These are phyloP conservation scores for Cystobasidium ongulense DNA, from an alignment of 768 basidiomycete species.

Conservation along the genomic window DNA sequence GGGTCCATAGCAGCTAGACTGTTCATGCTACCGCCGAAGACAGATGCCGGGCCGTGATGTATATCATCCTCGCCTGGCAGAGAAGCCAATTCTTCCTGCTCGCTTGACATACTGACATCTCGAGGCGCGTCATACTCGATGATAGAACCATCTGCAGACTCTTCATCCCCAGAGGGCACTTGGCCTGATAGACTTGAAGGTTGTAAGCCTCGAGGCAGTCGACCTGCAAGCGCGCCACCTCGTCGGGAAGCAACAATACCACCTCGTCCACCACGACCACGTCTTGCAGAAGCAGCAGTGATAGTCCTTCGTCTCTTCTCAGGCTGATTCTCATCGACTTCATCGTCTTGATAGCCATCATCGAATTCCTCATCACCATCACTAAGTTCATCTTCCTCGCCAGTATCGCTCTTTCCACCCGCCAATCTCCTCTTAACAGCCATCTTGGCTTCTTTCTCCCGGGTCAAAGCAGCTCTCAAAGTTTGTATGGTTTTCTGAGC, in stretches of 20 bases:
- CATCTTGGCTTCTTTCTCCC: constrained; percentile 75
- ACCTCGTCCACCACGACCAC: constrained; percentile 27
- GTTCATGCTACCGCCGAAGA: constrained; percentile 3
- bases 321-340: constrained; percentile 44
- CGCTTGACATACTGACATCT: constrained; percentile 10
- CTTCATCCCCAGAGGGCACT: constrained; percentile 3
- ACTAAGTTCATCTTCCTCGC: constrained; percentile 50
- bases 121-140: constrained; percentile 31
- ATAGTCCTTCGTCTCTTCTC: constrained; percentile 43
- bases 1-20: constrained; percentile 60
- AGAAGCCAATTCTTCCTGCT: constrained; percentile 31
- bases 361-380: constrained; percentile 36
- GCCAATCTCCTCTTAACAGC: constrained; percentile 57
- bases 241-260: not conserved
- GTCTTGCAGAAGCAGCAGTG: constrained; percentile 11
- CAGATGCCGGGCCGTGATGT: not conserved
- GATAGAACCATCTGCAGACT: constrained; percentile 35
- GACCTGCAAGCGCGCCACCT: constrained; percentile 8
- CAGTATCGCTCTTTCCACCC: constrained; percentile 47
- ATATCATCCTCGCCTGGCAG: not conserved
- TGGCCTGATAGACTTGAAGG: constrained; percentile 15
- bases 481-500: constrained; percentile 78
- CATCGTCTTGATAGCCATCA: constrained; percentile 48
- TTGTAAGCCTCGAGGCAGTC: not conserved
- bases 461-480: constrained; percentile 64